These are phyloP conservation scores for Spergularia azorica DNA, from an alignment of 179 eudicot genomes.

Conservation along the genomic window DNA sequence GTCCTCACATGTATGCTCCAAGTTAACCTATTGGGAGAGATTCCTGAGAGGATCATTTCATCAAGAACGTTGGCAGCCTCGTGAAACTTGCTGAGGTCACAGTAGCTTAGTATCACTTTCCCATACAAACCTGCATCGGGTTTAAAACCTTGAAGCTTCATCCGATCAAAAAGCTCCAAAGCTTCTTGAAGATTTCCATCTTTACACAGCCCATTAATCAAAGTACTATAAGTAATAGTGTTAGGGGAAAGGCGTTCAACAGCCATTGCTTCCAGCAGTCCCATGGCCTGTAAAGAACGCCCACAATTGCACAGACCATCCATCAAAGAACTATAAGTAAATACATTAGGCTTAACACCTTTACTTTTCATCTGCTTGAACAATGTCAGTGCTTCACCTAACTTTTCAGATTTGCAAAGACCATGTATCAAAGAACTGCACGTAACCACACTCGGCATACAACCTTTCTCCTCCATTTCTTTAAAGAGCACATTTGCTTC, in stretches of 20 bases:
- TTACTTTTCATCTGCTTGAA: slow-evolving; percentile 62
- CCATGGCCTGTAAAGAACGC: slow-evolving; percentile 51
- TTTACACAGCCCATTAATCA: slow-evolving; percentile 77
- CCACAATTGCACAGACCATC: slow-evolving; percentile 84
- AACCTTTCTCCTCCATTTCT: slow-evolving; percentile 72
- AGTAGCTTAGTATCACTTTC: slow-evolving; percentile 64
- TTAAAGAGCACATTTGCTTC: slow-evolving; percentile 68
- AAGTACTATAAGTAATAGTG: slow-evolving; percentile 73
- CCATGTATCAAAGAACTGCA: slow-evolving; percentile 75
- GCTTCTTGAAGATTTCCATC: slow-evolving; percentile 66
- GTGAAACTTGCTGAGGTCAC: slow-evolving; percentile 54
- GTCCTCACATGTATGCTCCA: slow-evolving; percentile 74
- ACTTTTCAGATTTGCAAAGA: slow-evolving; percentile 53
- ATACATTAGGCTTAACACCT: slow-evolving; percentile 75
- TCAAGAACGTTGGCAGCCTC: slow-evolving; percentile 85
- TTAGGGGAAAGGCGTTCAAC: slow-evolving; percentile 57
- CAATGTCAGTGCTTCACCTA: slow-evolving; percentile 58
- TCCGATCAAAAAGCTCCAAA: slow-evolving; percentile 70
- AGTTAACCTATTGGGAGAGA: slow-evolving; percentile 72
- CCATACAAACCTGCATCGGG: slow-evolving; percentile 84
- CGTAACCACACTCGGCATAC: slow-evolving; percentile 77
- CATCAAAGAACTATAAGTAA: slow-evolving; percentile 78
- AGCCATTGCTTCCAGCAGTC: slow-evolving; percentile 62
- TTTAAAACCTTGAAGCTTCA: slow-evolving; percentile 87
- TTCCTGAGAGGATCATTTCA: slow-evolving; percentile 84